Evolutionary conservation across 2,329 filamentous ascomycete species (phyloP).

Genomic region (Penicillium sp.): DNA sequence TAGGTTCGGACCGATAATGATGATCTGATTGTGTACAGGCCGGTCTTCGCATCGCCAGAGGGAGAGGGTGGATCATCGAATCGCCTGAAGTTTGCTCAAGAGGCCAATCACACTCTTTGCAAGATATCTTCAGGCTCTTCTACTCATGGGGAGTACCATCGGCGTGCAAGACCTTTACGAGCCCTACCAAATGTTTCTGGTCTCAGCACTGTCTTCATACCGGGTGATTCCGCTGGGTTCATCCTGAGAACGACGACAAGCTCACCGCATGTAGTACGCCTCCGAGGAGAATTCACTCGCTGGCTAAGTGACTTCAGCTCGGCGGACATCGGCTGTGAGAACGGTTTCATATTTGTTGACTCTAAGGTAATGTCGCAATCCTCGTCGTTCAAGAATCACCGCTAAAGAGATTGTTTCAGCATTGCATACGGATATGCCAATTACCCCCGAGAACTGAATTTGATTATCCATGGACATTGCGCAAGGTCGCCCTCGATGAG

Average conservation of each 20-base stretch:
- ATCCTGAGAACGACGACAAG: slow-evolving; percentile 79
- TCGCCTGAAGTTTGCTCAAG: slow-evolving; percentile 70
- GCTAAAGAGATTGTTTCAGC: slow-evolving; percentile 40
- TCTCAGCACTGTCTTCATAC: slow-evolving; percentile 77
- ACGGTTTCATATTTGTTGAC: slow-evolving; percentile 81
- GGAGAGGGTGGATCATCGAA: slow-evolving; percentile 10
- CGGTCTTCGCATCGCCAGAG: slow-evolving; percentile 54
- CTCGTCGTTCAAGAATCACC: background rate
- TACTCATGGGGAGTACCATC: slow-evolving; percentile 26
- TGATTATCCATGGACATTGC: slow-evolving; percentile 72
- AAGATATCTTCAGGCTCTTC: slow-evolving; percentile 52
- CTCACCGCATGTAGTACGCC: slow-evolving; percentile 67
- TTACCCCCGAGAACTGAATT: slow-evolving; percentile 66
- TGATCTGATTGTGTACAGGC: slow-evolving; percentile 84
- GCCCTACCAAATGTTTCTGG: slow-evolving; percentile 59
- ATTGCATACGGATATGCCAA: slow-evolving; percentile 70
- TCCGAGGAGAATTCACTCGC: slow-evolving; percentile 66
- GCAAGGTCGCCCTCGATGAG: slow-evolving; percentile 66
- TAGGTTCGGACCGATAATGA: slow-evolving; percentile 75
- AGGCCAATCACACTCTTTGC: slow-evolving; percentile 66
- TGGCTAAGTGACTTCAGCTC: slow-evolving; percentile 73
- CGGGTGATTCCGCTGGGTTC: slow-evolving; percentile 75
- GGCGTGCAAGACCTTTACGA: slow-evolving; percentile 45
- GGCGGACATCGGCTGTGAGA: slow-evolving; percentile 63
- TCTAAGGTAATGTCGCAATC: slow-evolving; percentile 42